Evolutionary conservation across 352 stramenopile genomes (phyloP).

Genomic region (Globisporangium abappressorium): DNA sequence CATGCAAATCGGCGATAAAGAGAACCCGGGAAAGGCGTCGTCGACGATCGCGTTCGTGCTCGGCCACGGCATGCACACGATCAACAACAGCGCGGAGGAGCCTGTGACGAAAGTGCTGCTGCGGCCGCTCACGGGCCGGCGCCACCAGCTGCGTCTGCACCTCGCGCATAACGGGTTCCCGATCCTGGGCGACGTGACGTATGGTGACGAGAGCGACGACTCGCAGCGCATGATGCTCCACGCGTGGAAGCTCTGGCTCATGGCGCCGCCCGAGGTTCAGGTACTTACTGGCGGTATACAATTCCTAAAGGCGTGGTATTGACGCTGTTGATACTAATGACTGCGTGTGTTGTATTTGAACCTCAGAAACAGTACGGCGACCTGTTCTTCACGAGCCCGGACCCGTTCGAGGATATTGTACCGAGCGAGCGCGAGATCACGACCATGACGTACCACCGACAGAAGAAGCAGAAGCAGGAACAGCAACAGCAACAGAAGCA

Average conservation of each 20-base stretch:
- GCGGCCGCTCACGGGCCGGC: conserved; percentile 68
- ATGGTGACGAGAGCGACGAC: conserved; percentile 52
- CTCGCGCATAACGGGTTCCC: conserved; percentile 69
- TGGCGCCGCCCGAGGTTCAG: conserved; percentile 34
- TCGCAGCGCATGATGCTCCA: conserved; percentile 85
- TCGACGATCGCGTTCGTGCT: conserved; percentile 79
- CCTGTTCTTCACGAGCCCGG: conserved; percentile 56
- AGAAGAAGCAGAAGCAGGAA: conserved; percentile 11
- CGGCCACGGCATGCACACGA: conserved; percentile 43
- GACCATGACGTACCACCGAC: conserved; percentile 51
- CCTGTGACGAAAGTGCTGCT: conserved; percentile 83
- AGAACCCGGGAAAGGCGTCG: conserved; percentile 41
- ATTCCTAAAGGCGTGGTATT: neutral
- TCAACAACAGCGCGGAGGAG: conserved; percentile 28
- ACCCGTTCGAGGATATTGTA: conserved; percentile 70
- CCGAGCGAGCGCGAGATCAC: conserved; percentile 45
- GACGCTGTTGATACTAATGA: neutral
- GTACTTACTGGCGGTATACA: conserved; percentile 17
- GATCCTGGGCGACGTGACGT: conserved; percentile 77
- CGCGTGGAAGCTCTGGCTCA: conserved; percentile 79
- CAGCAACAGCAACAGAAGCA: neutral
- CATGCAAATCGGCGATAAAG: conserved; percentile 59
- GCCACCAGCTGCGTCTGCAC: conserved; percentile 85
- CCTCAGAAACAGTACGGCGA: conserved; percentile 51
- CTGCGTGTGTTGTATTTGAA: neutral